Percentiles rank a stretch among this genome's conserved stretches.
Conservation (phyloP, 768 basidiomycete genomes). For the Russula ochroleuca region DNA sequence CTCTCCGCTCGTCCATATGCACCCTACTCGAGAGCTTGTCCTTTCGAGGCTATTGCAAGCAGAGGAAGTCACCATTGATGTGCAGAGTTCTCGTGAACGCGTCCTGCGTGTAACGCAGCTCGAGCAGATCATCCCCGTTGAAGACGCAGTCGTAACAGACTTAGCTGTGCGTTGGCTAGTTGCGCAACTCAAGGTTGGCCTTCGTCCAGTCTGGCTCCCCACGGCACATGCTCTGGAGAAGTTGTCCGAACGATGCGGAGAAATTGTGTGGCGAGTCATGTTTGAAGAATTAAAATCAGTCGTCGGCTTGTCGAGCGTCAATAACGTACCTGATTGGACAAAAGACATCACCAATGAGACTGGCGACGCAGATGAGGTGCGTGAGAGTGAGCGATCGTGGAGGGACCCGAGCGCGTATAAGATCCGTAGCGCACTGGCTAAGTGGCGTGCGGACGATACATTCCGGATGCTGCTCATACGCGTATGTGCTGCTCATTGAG, state of each 20-base stretch:
- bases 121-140: conserved; percentile 53
- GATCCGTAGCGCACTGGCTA: conserved; percentile 44
- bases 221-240: conserved; percentile 61
- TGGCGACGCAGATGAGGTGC: conserved; percentile 35
- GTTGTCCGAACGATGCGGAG: conserved; percentile 53
- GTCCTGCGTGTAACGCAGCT: conserved; percentile 73
- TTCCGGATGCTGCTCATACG: conserved; percentile 36
- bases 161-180: conserved; percentile 63
- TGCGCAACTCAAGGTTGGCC: conserved; percentile 92
- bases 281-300: conserved; percentile 54
- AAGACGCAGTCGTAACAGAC: conserved; percentile 55
- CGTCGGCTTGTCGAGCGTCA: conserved; percentile 27
- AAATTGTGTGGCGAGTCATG: conserved; percentile 66
- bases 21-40: conserved; percentile 47
- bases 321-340: conserved; percentile 32
- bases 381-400: conserved; percentile 74
- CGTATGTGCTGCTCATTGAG: conserved; percentile 30
- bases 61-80: conserved; percentile 75
- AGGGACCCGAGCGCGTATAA: conserved; percentile 70
- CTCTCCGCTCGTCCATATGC: conserved; percentile 45
- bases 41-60: conserved; percentile 67
- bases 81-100: conserved; percentile 80
- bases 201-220: conserved; percentile 86
- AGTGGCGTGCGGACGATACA: conserved; percentile 42
- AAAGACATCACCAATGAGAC: conserved; percentile 26